phyloP scores from a whole-genome alignment of 768 basidiomycete species.

The Tricholoma terreum region DNA sequence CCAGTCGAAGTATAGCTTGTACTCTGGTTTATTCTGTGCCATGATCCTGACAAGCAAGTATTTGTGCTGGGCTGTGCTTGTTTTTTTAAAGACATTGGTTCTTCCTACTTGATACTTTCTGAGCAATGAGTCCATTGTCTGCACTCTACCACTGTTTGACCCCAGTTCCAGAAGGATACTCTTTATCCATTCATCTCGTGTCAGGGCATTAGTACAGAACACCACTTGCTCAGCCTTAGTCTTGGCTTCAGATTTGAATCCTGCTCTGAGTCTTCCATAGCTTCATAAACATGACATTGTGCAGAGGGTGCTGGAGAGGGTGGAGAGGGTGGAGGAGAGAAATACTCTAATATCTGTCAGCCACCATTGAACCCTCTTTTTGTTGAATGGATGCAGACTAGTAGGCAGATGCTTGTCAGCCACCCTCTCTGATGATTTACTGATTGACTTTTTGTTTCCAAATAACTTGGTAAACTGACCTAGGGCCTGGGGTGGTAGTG shows the following conservation, averaged over 20 bases:
- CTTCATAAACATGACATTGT: not conserved
- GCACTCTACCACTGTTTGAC: not conserved
- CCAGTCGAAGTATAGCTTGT: not conserved
- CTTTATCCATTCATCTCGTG: not conserved
- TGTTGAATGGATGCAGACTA: not conserved
- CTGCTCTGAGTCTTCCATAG: not conserved
- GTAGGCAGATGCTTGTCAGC: not conserved
- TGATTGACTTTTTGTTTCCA: not conserved
- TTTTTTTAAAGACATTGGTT: not conserved
- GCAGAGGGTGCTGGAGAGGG: too few species aligned
- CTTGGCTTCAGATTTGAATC: too few species aligned
- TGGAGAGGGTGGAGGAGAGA: too few species aligned
- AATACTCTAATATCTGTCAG: too few species aligned
- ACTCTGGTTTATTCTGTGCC: not conserved
- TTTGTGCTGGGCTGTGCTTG: not conserved
- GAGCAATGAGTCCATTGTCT: not conserved
- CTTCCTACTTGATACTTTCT: not conserved
- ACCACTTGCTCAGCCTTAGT: not conserved
- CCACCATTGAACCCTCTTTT: not conserved
- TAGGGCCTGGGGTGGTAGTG: too few species aligned
- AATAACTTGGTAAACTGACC: not conserved
- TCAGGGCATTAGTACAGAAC: not conserved
- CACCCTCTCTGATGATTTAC: not conserved
- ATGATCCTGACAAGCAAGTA: not conserved
- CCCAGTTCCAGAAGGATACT: not conserved